These are phyloP conservation scores for Fusarium subtropicale DNA, from an alignment of 2,329 filamentous ascomycete genomes.

Conservation along the genomic window DNA sequence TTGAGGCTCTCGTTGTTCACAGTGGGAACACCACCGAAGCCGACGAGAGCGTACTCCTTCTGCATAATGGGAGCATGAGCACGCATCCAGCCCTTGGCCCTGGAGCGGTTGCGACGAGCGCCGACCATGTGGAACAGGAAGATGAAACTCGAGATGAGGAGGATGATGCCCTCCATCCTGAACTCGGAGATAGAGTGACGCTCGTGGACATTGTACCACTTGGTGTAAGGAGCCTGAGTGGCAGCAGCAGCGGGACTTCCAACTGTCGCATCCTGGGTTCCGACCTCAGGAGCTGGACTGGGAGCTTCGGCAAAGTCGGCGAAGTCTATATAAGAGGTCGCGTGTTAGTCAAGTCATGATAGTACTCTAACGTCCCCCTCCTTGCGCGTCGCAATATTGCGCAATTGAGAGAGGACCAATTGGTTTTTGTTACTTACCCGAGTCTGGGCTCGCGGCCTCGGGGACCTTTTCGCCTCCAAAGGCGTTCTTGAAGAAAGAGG, in stretches of 20 bases:
- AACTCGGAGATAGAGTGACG: constrained; percentile 87
- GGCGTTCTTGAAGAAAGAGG: constrained; percentile 73
- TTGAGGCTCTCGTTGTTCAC: constrained; percentile 57
- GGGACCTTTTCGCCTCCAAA: constrained; percentile 72
- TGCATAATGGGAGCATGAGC: constrained; percentile 78
- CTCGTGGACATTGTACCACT: constrained; percentile 98
- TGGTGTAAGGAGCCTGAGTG: constrained; percentile 76
- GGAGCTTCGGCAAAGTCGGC: constrained; percentile 90
- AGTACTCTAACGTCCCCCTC: constrained; percentile 6
- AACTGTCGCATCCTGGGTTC: constrained; percentile 60
- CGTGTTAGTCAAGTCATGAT: constrained; percentile 43
- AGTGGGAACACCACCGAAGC: constrained; percentile 72
- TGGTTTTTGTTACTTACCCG: constrained; percentile 64
- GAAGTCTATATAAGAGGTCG: constrained; percentile 72
- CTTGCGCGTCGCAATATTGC: constrained; percentile 33
- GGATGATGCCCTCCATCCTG: constrained; percentile 84
- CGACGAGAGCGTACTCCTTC: constrained; percentile 87
- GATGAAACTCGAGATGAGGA: constrained; percentile 79
- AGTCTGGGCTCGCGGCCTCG: constrained; percentile 67
- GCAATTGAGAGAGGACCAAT: constrained; percentile 11
- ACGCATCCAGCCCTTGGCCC: constrained; percentile 82
- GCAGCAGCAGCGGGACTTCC: constrained; percentile 60
- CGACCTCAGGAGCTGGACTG: constrained; percentile 68
- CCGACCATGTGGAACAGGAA: constrained; percentile 85
- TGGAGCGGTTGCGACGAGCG: constrained; percentile 80